Base-by-base conservation (phyloP, 1,284 basidiomycete genomes). In the Pyrrhoderma lamaoense region DNA sequence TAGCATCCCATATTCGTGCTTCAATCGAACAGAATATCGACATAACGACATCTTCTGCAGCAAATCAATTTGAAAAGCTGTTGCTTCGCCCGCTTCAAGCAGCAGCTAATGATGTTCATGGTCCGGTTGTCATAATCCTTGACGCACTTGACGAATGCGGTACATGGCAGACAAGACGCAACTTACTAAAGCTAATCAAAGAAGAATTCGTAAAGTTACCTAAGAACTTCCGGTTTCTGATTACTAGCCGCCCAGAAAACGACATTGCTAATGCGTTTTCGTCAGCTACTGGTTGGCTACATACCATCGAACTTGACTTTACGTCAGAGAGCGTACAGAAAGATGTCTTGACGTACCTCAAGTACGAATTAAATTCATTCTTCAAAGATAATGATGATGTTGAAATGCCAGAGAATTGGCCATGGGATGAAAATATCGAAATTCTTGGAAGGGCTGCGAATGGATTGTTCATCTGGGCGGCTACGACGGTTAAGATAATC, bases 171-270 rank as follows among this genome's bases (percentile, higher is more conserved):
- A 47, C 56, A 8, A 62, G 67, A 18, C 54, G 59, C 16, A 63
- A 66, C 16, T 58, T 67, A 8, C 45, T 69, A 18, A 47, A 34
- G n/a, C 36, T 64, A 8, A 42, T 67, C 14, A 56, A 53, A 0
- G 56, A 57, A 5, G 63, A 61, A 47, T 58, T 55, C 42, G 14
- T 37, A 1, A 13, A 36, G 16, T 14, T 44, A 18, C 22, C 39
- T 8, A 35, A 34, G 3, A 50, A 34, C 3, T 50, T 50, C 40
- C 5, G 42, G 2, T 45, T 51, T 8, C 36, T 51, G n/a, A 50
- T 50, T 18, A 50, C 49, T 7, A 43, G 40, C 22, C 49, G 49
- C 2, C 40, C 19, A 25, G 49, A 43, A 16, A 16, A 23, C 7
- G 49, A 50, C 18, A 50, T 50, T 27, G 4, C 18, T 18, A 22